Evolutionary conservation across 371 early-diverging fungal genomes (phyloP).

Genomic region (Cokeromyces recurvatus): DNA sequence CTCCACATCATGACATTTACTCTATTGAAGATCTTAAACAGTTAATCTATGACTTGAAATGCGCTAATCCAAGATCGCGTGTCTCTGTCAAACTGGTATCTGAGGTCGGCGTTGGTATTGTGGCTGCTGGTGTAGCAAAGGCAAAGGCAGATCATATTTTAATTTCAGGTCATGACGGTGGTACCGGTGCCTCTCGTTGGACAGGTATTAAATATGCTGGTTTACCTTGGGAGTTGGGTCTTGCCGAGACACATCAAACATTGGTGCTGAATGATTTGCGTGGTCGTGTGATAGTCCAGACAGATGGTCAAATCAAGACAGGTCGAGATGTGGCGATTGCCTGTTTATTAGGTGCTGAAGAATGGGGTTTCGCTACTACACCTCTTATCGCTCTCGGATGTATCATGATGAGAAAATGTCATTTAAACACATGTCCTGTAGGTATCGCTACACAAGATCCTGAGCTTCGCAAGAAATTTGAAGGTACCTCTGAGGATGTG

Average conservation of each 20-base stretch:
- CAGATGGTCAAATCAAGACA: constrained; percentile 96
- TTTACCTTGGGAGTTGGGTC: constrained; percentile 95
- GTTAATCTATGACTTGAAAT: constrained; percentile 94
- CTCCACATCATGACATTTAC: constrained; percentile 98
- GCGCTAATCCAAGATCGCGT: constrained; percentile 85
- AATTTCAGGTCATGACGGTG: constrained; percentile 96
- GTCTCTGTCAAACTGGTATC: constrained; percentile 96
- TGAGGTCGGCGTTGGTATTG: constrained; percentile 95
- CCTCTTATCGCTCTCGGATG: constrained; percentile 97
- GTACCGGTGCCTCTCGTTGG: constrained; percentile 97
- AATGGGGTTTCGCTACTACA: constrained; percentile 97
- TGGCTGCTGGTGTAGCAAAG: constrained; percentile 96
- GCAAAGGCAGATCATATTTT: constrained; percentile 96
- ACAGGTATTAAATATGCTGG: constrained; percentile 98
- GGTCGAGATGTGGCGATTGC: constrained; percentile 95
- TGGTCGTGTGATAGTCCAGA: constrained; percentile 92
- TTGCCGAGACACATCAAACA: constrained; percentile 97
- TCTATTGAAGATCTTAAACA: constrained; percentile 97
- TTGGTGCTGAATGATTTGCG: constrained; percentile 92
- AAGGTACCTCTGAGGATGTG: constrained; percentile 91
- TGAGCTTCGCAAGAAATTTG: constrained; percentile 88
- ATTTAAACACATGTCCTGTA: constrained; percentile 90
- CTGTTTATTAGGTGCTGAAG: constrained; percentile 95
- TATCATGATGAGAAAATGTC: constrained; percentile 88
- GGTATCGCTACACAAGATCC: constrained; percentile 98